Evolutionary conservation across 441 rosid genomes (phyloP).

Genomic region (Theobroma grandiflorum): DNA sequence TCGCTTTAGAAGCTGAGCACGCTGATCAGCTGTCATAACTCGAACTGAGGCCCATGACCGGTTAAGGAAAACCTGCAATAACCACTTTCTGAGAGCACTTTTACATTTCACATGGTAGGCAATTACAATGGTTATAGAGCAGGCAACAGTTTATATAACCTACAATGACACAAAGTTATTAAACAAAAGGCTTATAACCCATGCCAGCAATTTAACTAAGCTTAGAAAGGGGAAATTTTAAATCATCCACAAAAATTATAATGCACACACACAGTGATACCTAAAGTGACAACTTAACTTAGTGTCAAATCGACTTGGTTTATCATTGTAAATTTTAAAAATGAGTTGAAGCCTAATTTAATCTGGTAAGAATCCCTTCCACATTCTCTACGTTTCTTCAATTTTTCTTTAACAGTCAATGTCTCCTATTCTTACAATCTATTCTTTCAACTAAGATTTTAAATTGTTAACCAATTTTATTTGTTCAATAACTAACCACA

Average conservation of each 20-base stretch:
- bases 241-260: neutral
- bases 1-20: slow-evolving; percentile 66
- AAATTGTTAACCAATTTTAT: neutral
- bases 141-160: slow-evolving; percentile 17
- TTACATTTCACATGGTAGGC: neutral
- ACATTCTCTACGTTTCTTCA: neutral
- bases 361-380: neutral
- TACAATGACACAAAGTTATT: neutral
- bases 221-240: neutral
- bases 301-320: neutral
- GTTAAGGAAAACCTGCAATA: slow-evolving; percentile 71
- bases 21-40: slow-evolving; percentile 88
- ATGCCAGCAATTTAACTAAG: neutral
- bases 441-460: neutral
- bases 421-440: neutral
- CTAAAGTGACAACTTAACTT: neutral
- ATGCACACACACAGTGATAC: neutral
- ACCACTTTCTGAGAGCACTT: slow-evolving; percentile 34
- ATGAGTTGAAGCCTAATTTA: neutral
- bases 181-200: slow-evolving; percentile 8
- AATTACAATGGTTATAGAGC: slow-evolving; percentile 5
- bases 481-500: neutral
- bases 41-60: slow-evolving; percentile 84
- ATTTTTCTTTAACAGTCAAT: neutral
- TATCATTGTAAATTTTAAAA: slow-evolving; percentile 7